Conservation (phyloP, 345 rosid genomes). For the Dipteronia dyeriana region DNA sequence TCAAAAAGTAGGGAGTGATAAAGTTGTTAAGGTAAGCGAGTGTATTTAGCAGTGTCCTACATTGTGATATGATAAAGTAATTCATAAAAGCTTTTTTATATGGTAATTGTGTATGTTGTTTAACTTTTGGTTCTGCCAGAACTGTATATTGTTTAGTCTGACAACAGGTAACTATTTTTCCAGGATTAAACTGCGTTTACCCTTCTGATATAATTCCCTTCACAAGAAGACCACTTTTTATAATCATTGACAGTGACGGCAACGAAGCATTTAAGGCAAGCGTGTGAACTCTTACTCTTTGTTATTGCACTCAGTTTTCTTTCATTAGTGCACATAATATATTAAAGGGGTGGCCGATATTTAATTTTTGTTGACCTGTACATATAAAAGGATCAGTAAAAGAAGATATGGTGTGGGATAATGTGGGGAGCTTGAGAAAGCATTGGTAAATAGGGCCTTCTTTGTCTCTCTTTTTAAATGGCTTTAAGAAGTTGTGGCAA, state of each 20-base stretch:
- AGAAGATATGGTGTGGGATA: background rate
- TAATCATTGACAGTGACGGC: constrained; percentile 77
- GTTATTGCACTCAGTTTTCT: constrained; percentile 15
- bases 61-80: background rate
- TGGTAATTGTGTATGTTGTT: background rate
- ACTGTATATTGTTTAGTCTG: constrained; percentile 14
- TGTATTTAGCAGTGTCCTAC: background rate
- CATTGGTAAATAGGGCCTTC: background rate
- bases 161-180: constrained; percentile 23
- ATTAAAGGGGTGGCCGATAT: background rate
- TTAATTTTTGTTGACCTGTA: background rate
- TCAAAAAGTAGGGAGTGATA: background rate
- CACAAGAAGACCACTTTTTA: constrained; percentile 84
- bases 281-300: constrained; percentile 20
- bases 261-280: constrained; percentile 72
- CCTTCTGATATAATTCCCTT: constrained; percentile 89
- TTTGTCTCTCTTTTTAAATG: background rate
- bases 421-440: background rate
- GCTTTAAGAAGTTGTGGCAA: background rate
- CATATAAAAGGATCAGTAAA: background rate
- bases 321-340: constrained; percentile 1
- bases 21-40: background rate
- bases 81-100: constrained; percentile 4
- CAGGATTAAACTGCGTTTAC: constrained; percentile 81
- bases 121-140: background rate